Evolutionary conservation across 2,329 filamentous ascomycete genomes (phyloP).

Genomic region (Penicillium sp.): DNA sequence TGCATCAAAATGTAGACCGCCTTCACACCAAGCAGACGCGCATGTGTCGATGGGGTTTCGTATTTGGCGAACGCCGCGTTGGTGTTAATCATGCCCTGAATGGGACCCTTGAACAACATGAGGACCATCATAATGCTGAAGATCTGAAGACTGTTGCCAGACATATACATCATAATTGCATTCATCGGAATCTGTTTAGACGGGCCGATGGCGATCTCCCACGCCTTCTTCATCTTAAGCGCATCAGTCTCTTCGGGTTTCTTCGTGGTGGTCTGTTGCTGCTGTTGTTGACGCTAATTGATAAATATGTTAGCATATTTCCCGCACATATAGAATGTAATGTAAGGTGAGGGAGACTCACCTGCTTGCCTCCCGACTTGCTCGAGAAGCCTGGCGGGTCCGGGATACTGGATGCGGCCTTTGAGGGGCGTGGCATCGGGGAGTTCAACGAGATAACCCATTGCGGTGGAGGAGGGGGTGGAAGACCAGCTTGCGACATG

Average conservation of each 20-base stretch:
- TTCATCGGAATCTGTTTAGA: conserved; percentile 97
- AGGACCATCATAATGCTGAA: conserved; percentile 99
- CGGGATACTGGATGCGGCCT: conserved; percentile 59
- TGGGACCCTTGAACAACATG: conserved; percentile 96
- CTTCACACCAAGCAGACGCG: conserved; percentile 78
- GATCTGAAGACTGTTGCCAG: conserved; percentile 94
- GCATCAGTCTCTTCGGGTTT: conserved; percentile 82
- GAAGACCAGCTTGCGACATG: conserved; percentile 24
- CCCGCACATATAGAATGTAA: background rate
- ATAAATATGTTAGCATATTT: conserved; percentile 1
- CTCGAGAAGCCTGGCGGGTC: conserved; percentile 84
- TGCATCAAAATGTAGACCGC: conserved; percentile 85
- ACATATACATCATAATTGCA: conserved; percentile 99
- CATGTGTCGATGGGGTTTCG: conserved; percentile 75
- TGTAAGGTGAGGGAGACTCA: conserved; percentile 44
- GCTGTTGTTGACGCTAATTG: conserved; percentile 34
- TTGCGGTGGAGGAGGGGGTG: conserved; percentile 59
- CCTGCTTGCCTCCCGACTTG: conserved; percentile 47
- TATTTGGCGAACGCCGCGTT: conserved; percentile 89
- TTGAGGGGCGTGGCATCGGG: conserved; percentile 67
- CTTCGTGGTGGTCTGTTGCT: conserved; percentile 34
- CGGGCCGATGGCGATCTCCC: conserved; percentile 92
- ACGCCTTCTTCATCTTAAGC: conserved; percentile 96
- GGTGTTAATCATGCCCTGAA: conserved; percentile 78
- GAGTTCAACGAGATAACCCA: conserved; percentile 82